These are phyloP conservation scores for Trametes cinnabarina DNA, from an alignment of 768 basidiomycete genomes.

Conservation along the genomic window DNA sequence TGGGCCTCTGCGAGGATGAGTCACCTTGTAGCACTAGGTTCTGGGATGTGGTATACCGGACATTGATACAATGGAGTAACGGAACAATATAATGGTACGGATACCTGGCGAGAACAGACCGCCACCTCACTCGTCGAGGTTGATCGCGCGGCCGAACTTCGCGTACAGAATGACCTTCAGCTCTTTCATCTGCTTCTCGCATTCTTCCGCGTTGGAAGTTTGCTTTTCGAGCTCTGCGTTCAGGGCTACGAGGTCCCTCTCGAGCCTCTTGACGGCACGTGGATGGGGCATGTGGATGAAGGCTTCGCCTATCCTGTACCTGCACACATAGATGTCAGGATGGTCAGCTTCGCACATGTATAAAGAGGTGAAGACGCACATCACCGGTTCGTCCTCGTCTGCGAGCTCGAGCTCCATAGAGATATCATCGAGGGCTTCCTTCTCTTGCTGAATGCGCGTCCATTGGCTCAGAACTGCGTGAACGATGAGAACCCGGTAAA, in stretches of 20 bases:
- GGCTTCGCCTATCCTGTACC: slow-evolving; percentile 88
- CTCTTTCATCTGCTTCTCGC: slow-evolving; percentile 73
- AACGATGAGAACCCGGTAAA: neutral
- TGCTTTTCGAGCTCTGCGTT: slow-evolving; percentile 54
- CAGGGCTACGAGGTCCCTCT: slow-evolving; percentile 62
- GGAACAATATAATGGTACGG: neutral
- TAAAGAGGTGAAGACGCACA: slow-evolving; percentile 47
- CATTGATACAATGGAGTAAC: slow-evolving; percentile 8
- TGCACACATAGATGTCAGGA: slow-evolving; percentile 28
- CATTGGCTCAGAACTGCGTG: too few species aligned
- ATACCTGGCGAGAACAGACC: neutral
- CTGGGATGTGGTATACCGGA: slow-evolving; percentile 1
- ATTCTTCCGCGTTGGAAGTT: slow-evolving; percentile 53
- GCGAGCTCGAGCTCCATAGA: slow-evolving; percentile 84
- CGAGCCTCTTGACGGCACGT: slow-evolving; percentile 69
- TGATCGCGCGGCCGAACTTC: slow-evolving; percentile 91
- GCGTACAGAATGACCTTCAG: slow-evolving; percentile 81
- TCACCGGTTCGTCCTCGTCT: slow-evolving; percentile 76
- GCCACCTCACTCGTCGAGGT: slow-evolving; percentile 68
- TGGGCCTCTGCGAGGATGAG: neutral
- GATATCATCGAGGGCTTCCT: slow-evolving; percentile 91
- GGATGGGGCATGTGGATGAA: slow-evolving; percentile 77
- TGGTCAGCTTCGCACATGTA: neutral
- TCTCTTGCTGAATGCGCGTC: slow-evolving; percentile 67
- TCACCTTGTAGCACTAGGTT: neutral